Evolutionary conservation across 176 grass and related monocot species (phyloP).

Genomic region (Lolium multiflorum): DNA sequence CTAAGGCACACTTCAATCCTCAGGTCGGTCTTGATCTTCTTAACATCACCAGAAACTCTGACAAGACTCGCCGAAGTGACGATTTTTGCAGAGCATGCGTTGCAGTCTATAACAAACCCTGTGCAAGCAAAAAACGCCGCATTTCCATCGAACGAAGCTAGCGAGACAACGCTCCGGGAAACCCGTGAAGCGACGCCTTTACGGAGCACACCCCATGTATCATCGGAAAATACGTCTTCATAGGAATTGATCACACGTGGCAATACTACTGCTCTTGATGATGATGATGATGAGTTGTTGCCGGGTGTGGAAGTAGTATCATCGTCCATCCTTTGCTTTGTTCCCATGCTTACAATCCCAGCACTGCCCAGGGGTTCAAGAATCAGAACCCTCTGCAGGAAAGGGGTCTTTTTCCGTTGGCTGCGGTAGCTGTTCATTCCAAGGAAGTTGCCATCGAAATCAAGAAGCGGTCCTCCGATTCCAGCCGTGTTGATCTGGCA

Average conservation of each 20-base stretch:
- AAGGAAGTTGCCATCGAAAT: neutral
- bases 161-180: neutral
- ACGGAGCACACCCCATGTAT: neutral
- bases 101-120: neutral
- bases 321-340: too few species aligned
- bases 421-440: neutral
- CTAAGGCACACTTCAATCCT: slow-evolving; percentile 13
- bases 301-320: too few species aligned
- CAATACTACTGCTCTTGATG: neutral
- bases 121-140: neutral
- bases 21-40: neutral
- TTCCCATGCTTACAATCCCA: too few species aligned
- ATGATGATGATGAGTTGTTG: too few species aligned
- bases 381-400: too few species aligned
- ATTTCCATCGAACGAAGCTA: neutral
- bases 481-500: neutral
- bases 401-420: neutral
- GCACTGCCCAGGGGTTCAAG: too few species aligned
- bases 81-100: neutral
- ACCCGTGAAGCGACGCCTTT: neutral
- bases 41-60: neutral
- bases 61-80: neutral
- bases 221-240: neutral
- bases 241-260: neutral
- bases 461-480: neutral